These are phyloP conservation scores for Camellia lanceoleosa DNA, from an alignment of 148 eudicot species.

Conservation along the genomic window DNA sequence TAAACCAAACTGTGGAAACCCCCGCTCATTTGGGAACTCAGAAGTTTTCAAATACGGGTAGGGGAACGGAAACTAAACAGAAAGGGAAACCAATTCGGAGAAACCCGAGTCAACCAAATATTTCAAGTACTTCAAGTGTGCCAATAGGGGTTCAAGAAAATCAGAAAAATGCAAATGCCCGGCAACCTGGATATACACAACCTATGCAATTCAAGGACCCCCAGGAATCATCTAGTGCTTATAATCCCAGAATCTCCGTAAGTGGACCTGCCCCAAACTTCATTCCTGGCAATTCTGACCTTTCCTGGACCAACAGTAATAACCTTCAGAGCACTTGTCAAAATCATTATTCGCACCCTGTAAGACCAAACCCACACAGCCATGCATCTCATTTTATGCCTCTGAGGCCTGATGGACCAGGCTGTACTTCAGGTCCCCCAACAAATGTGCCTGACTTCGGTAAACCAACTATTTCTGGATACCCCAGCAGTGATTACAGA, in stretches of 20 bases:
- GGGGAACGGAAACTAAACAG: constrained; percentile 33
- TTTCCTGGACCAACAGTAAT: constrained; percentile 29
- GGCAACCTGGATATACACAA: constrained; percentile 30
- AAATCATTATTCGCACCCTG: constrained; percentile 36
- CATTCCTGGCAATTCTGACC: constrained; percentile 37
- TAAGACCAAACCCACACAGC: constrained; percentile 27
- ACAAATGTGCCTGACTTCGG: constrained; percentile 45
- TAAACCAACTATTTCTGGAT: constrained; percentile 43
- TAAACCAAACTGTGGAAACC: constrained; percentile 29
- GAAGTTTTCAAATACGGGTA: constrained; percentile 33
- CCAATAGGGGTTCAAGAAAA: constrained; percentile 37
- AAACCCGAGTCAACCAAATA: constrained; percentile 36
- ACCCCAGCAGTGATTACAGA: constrained; percentile 34
- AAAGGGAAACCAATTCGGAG: constrained; percentile 44
- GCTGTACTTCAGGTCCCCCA: constrained; percentile 31
- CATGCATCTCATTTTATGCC: constrained; percentile 33
- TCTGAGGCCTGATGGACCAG: constrained; percentile 41
- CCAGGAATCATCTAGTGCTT: constrained; percentile 40
- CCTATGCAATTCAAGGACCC: constrained; percentile 34
- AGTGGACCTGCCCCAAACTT: constrained; percentile 37
- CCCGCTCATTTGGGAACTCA: constrained; percentile 26
- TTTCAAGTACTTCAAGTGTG: constrained; percentile 34
- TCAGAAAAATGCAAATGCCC: constrained; percentile 24
- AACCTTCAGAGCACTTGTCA: constrained; percentile 34
- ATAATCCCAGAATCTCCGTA: constrained; percentile 32